These are phyloP conservation scores for Obelidium mucronatum DNA, from an alignment of 192 early-diverging fungal genomes.

Conservation along the genomic window DNA sequence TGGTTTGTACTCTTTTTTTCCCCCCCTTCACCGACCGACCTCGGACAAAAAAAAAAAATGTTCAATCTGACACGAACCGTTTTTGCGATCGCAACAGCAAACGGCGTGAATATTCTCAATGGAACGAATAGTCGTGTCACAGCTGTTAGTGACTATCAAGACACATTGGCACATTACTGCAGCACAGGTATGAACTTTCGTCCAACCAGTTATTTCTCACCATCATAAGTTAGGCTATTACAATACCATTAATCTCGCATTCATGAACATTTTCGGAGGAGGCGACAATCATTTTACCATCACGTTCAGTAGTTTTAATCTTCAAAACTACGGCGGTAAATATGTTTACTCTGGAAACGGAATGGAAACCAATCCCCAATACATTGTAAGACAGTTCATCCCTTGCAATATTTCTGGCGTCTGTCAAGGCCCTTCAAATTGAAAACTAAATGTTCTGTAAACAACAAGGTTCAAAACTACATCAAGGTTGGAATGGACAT, in stretches of 20 bases:
- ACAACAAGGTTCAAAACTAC: neutral
- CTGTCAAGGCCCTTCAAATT: neutral
- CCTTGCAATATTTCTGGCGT: neutral
- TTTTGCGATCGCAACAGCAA: neutral
- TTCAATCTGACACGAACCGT: too few relatives aligned
- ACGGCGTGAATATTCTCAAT: neutral
- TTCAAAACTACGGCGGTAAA: neutral
- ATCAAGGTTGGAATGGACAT: constrained; percentile 1
- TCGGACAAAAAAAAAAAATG: too few relatives aligned
- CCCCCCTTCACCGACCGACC: too few relatives aligned
- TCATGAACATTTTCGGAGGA: constrained; percentile 6
- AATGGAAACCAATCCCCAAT: neutral
- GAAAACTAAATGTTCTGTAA: neutral
- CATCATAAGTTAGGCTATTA: neutral
- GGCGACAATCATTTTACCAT: neutral
- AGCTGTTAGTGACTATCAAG: neutral
- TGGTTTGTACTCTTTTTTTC: neutral
- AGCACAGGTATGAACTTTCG: neutral
- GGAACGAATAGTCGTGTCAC: neutral
- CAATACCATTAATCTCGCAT: constrained; percentile 12
- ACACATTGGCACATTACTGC: neutral
- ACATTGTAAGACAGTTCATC: neutral
- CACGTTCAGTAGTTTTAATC: neutral
- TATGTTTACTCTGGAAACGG: neutral
- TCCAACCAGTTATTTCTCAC: neutral